Conservation (phyloP, 1,139 yeast species). For the Pichia sp. region DNA sequence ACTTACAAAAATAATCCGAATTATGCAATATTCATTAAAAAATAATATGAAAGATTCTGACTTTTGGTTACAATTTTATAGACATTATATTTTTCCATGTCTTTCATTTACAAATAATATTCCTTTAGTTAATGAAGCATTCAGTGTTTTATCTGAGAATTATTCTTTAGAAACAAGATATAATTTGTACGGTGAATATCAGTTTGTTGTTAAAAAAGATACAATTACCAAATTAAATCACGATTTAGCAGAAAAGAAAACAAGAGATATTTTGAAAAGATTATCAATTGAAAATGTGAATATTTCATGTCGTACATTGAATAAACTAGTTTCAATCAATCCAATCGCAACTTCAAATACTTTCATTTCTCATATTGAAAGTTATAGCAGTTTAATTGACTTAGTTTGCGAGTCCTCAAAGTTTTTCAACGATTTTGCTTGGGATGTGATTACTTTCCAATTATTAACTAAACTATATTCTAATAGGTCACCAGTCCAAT, state of each 20-base stretch:
- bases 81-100: slow-evolving; percentile 65
- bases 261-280: slow-evolving; percentile 75
- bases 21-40: slow-evolving; percentile 32
- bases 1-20: slow-evolving; percentile 55
- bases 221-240: slow-evolving; percentile 56
- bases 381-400: slow-evolving; percentile 81
- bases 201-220: slow-evolving; percentile 50
- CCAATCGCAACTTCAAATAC: slow-evolving; percentile 74
- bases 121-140: slow-evolving; percentile 57
- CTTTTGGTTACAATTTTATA: slow-evolving; percentile 55
- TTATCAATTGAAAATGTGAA: slow-evolving; percentile 71
- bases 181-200: slow-evolving; percentile 78
- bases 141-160: slow-evolving; percentile 39
- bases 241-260: slow-evolving; percentile 70
- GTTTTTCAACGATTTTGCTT: slow-evolving; percentile 71
- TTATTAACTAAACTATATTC: slow-evolving; percentile 65
- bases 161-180: slow-evolving; percentile 64
- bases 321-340: slow-evolving; percentile 73
- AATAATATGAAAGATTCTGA: slow-evolving; percentile 31
- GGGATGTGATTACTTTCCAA: slow-evolving; percentile 80
- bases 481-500: slow-evolving; percentile 63
- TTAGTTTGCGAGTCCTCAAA: slow-evolving; percentile 77
- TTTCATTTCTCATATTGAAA: slow-evolving; percentile 70
- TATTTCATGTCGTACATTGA: slow-evolving; percentile 62
- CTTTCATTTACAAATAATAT: slow-evolving; percentile 59